These are phyloP conservation scores for Blastocystis sp. DNA, from an alignment of 352 stramenopile genomes.

Conservation along the genomic window DNA sequence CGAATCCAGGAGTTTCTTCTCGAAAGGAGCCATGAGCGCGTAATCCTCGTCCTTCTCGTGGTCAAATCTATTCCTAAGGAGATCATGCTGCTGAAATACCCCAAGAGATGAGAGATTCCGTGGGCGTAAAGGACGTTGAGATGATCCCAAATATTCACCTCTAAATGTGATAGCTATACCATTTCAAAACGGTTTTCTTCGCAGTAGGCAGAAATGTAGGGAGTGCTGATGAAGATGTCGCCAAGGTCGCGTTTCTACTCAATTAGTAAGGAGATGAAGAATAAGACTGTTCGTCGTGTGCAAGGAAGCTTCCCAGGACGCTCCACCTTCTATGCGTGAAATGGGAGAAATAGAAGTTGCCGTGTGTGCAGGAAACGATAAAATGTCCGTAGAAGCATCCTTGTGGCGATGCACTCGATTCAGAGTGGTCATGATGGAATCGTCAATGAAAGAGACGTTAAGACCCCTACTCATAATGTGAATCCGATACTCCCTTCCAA, in stretches of 20 bases:
- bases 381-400: slow-evolving; percentile 50
- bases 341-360: not conserved
- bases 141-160: slow-evolving; percentile 23
- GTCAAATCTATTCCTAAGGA: slow-evolving; percentile 24
- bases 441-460: slow-evolving; percentile 26
- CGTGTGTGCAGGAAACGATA: slow-evolving; percentile 55
- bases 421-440: slow-evolving; percentile 4
- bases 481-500: not conserved
- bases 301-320: not conserved
- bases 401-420: slow-evolving; percentile 40
- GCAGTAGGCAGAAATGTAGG: slow-evolving; percentile 36
- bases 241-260: slow-evolving; percentile 27
- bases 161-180: not conserved
- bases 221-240: slow-evolving; percentile 57
- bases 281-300: not conserved
- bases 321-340: not conserved
- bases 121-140: slow-evolving; percentile 58
- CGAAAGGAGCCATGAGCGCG: not conserved
- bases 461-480: slow-evolving; percentile 21
- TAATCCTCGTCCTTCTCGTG: slow-evolving; percentile 60
- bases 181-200: slow-evolving; percentile 31
- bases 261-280: not conserved
- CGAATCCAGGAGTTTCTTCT: slow-evolving; percentile 34
- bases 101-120: slow-evolving; percentile 60
- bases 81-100: not conserved